Conservation (phyloP, 768 basidiomycete genomes). For the Suillus americanus region DNA sequence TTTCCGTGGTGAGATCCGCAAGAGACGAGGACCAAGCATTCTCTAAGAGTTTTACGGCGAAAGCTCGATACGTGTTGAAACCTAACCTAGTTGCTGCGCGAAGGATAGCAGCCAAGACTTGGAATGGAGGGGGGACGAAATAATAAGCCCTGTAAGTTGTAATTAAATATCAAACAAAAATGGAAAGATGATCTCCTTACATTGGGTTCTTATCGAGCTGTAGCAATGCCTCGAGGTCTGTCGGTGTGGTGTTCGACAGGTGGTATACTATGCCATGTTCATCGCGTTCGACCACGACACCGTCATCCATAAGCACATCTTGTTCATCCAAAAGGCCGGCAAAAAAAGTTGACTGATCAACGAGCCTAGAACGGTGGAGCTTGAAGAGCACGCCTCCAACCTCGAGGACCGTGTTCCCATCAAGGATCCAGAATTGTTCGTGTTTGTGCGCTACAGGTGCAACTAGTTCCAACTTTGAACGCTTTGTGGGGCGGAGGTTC, state of each 20-base stretch:
- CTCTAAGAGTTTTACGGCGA: constrained; percentile 29
- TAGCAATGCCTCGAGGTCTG: constrained; percentile 6
- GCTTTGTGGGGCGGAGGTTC: neutral
- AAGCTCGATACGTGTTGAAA: constrained; percentile 30
- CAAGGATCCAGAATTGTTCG: constrained; percentile 33
- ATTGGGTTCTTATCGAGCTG: constrained; percentile 5
- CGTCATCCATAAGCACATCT: constrained; percentile 17
- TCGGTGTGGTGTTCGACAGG: constrained; percentile 1
- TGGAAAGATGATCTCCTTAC: neutral
- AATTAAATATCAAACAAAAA: neutral
- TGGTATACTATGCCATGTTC: constrained; percentile 1
- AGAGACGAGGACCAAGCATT: constrained; percentile 32
- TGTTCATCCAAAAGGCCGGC: constrained; percentile 18
- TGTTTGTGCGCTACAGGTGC: constrained; percentile 4
- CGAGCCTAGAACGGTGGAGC: constrained; percentile 36
- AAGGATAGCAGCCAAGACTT: constrained; percentile 31
- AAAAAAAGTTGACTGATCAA: constrained; percentile 35
- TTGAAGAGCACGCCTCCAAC: constrained; percentile 34
- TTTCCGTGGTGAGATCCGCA: constrained; percentile 9
- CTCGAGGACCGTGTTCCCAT: constrained; percentile 36
- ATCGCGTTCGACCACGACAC: constrained; percentile 4
- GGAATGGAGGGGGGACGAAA: neutral
- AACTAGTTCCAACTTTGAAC: neutral
- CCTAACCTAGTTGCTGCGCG: constrained; percentile 35
- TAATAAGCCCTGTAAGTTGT: neutral